Evolutionary conservation across 805 yeast species (phyloP).

Genomic region (Candida pseudoglaebosa): DNA sequence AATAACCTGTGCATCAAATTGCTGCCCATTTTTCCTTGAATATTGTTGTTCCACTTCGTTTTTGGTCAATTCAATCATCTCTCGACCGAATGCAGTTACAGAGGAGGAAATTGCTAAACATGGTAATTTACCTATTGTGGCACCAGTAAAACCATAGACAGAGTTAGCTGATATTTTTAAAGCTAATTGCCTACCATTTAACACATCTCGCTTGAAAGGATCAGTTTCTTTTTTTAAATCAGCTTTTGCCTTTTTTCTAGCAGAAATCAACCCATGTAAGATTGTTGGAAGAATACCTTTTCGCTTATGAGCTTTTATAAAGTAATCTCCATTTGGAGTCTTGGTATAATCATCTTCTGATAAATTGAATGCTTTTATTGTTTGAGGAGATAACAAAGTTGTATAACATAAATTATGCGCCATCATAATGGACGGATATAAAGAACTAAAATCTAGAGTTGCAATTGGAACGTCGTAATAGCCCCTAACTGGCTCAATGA

Average conservation of each 20-base stretch:
- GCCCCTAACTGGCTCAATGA: slow-evolving; percentile 93
- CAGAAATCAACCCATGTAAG: slow-evolving; percentile 79
- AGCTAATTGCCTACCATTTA: slow-evolving; percentile 97
- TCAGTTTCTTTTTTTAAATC: slow-evolving; percentile 91
- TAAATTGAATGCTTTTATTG: slow-evolving; percentile 62
- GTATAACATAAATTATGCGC: slow-evolving; percentile 97
- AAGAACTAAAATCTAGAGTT: slow-evolving; percentile 93
- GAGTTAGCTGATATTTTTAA: slow-evolving; percentile 96
- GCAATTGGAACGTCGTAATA: slow-evolving; percentile 97
- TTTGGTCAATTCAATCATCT: slow-evolving; percentile 92
- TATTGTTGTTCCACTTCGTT: slow-evolving; percentile 78
- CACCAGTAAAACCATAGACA: slow-evolving; percentile 98
- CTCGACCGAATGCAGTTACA: slow-evolving; percentile 93
- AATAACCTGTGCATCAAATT: slow-evolving; percentile 83
- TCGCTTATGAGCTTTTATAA: slow-evolving; percentile 64
- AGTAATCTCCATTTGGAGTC: slow-evolving; percentile 91
- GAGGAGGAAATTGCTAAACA: slow-evolving; percentile 95
- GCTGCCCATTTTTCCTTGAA: slow-evolving; percentile 74
- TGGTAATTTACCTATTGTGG: slow-evolving; percentile 95
- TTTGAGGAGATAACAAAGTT: slow-evolving; percentile 66
- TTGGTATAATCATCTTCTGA: slow-evolving; percentile 72
- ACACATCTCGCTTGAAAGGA: slow-evolving; percentile 87
- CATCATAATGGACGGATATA: slow-evolving; percentile 99
- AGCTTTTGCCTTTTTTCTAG: slow-evolving; percentile 88
- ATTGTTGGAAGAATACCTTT: slow-evolving; percentile 91